Percentiles rank a stretch among this genome's conserved stretches.
These are phyloP conservation scores for Globisporangium canariense DNA, from an alignment of 352 stramenopile genomes.

Conservation along the genomic window DNA sequence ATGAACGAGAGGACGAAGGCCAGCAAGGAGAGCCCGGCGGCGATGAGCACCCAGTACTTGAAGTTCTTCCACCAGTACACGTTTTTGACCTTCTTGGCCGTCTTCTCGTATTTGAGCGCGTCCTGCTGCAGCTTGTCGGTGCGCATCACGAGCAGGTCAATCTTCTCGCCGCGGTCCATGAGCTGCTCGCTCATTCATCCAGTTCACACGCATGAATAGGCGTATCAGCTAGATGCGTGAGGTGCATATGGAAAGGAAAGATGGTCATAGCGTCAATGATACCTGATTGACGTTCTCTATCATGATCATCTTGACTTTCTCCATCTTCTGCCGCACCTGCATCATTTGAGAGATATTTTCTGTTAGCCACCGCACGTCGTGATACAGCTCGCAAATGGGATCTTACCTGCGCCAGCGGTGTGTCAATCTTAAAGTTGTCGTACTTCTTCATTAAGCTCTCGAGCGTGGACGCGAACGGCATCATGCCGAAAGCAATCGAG, in stretches of 20 bases:
- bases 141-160: conserved; percentile 88
- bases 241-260: neutral
- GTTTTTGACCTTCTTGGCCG: conserved; percentile 89
- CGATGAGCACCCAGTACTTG: conserved; percentile 70
- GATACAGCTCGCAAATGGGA: neutral
- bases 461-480: conserved; percentile 54
- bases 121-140: conserved; percentile 94
- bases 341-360: neutral
- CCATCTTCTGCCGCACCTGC: conserved; percentile 93
- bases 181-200: conserved; percentile 68
- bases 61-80: conserved; percentile 88
- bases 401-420: conserved; percentile 56
- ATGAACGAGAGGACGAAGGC: conserved; percentile 62
- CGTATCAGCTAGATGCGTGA: neutral
- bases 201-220: conserved; percentile 1
- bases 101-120: conserved; percentile 96
- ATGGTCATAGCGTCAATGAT: neutral
- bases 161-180: conserved; percentile 98
- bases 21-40: conserved; percentile 50
- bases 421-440: conserved; percentile 80
- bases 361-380: neutral
- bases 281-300: conserved; percentile 97
- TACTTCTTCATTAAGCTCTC: conserved; percentile 80
- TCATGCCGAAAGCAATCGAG: conserved; percentile 69
- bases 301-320: conserved; percentile 98